Conservation (phyloP, 129 eudicot genomes). For the Gnaphalium uliginosum region DNA sequence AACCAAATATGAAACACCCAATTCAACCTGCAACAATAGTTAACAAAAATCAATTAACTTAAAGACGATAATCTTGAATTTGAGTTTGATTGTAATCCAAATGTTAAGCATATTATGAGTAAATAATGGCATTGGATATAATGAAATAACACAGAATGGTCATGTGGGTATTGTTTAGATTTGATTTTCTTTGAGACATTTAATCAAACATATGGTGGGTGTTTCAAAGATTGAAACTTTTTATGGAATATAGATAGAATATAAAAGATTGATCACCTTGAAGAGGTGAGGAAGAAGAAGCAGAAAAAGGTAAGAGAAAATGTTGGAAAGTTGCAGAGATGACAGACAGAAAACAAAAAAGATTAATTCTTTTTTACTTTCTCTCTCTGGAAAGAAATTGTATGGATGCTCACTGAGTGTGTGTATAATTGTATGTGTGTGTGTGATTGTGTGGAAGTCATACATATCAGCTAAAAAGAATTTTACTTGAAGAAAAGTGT, state of each 20-base stretch:
- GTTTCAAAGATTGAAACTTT: conserved; percentile 13
- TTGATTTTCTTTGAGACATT: conserved; percentile 9
- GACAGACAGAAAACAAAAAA: conserved; percentile 29
- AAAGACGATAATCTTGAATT: neutral
- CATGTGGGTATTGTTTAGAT: conserved; percentile 28
- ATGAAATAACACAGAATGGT: conserved; percentile 20
- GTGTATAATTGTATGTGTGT: conserved; percentile 17
- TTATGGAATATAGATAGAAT: conserved; percentile 18
- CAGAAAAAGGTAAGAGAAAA: conserved; percentile 30
- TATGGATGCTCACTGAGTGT: conserved; percentile 29
- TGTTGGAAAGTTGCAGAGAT: conserved; percentile 59
- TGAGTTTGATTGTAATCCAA: neutral
- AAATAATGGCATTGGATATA: conserved; percentile 31
- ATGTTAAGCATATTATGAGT: neutral
- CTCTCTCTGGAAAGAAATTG: conserved; percentile 38
- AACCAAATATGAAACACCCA: conserved; percentile 27
- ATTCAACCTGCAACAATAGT: conserved; percentile 31
- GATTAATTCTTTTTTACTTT: conserved; percentile 11
- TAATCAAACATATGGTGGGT: conserved; percentile 5
- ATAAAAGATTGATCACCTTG: conserved; percentile 23
- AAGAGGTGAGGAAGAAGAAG: conserved; percentile 29
- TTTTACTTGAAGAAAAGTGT: conserved; percentile 25
- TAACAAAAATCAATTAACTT: neutral
- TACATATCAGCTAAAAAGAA: conserved; percentile 33
- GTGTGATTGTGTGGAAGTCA: conserved; percentile 38